phyloP scores from a whole-genome alignment of 2,329 filamentous ascomycete genomes.

The Zasmidium citrigriseum region DNA sequence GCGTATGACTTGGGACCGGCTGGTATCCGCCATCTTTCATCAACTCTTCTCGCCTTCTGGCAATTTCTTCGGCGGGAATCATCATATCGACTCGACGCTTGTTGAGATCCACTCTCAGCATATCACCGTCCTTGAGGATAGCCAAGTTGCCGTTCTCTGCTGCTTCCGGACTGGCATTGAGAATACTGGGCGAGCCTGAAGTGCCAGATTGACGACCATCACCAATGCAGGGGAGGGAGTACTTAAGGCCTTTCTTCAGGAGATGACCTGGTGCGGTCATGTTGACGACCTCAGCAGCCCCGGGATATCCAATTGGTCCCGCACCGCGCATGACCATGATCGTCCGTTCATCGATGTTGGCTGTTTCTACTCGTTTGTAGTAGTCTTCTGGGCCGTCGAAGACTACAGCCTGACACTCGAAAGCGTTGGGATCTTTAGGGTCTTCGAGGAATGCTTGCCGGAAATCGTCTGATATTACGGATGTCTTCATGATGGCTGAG shows the following conservation, averaged over 20 bases:
- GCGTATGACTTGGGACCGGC: slow-evolving; percentile 30
- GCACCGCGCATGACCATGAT: slow-evolving; percentile 35
- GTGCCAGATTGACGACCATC: slow-evolving; percentile 59
- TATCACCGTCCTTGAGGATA: slow-evolving; percentile 52
- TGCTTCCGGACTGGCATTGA: slow-evolving; percentile 59
- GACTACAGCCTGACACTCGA: slow-evolving; percentile 30
- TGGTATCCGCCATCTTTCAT: slow-evolving; percentile 29
- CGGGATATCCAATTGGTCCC: slow-evolving; percentile 33
- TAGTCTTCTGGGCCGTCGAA: slow-evolving; percentile 36
- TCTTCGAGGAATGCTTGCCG: slow-evolving; percentile 30
- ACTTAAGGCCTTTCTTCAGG: slow-evolving; percentile 39
- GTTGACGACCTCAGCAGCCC: slow-evolving; percentile 35
- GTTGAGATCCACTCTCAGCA: slow-evolving; percentile 52
- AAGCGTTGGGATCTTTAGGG: slow-evolving; percentile 28
- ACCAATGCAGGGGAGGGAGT: slow-evolving; percentile 51
- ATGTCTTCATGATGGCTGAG: slow-evolving; percentile 35
- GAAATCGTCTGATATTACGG: slow-evolving; percentile 31
- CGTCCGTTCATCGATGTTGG: slow-evolving; percentile 31
- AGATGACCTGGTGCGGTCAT: slow-evolving; percentile 34
- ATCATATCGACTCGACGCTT: slow-evolving; percentile 53
- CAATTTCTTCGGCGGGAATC: slow-evolving; percentile 45
- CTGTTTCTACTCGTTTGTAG: slow-evolving; percentile 29
- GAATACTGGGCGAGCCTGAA: slow-evolving; percentile 56
- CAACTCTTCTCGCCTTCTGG: slow-evolving; percentile 37
- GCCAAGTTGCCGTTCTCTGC: slow-evolving; percentile 57